Base-by-base conservation (phyloP, 2,329 filamentous ascomycete species). In the Dactylellina haptotyla region DNA sequence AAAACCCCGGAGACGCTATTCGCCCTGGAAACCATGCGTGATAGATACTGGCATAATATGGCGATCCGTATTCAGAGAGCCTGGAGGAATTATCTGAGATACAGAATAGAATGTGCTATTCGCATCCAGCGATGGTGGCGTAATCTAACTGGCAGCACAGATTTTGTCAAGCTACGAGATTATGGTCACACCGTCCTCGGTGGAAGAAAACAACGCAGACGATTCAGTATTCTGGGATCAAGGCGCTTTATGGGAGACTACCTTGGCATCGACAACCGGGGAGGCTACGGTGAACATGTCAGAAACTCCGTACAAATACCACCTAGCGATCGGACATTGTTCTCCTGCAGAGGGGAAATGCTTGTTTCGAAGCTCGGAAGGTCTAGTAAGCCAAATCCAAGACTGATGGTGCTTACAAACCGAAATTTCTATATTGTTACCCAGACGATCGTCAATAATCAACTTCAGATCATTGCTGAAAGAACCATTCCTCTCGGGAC, bases 41-140 rank as follows among this genome's bases (percentile, higher is more conserved):
- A 99, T 80, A 87, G 92, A 65, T 99, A 95, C 95, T 67, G 95
- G 95, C 82, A 99, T 98, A 96, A 77, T 74, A 77, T 72, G 76
- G 59, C 65, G 18, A 93, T 77, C 96, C 93, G 78, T 95, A 96
- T 16, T 91, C 96, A 78, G 91, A 99, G 88, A 98, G 99, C 69
- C 94, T 99, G 82, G 99, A 99, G 88, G 98, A 99, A 80, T 83
- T 99, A 69, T 90, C 89, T 76, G 92, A 92, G 80, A 97, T 96
- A 82, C 97, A 96, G 83, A 97, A 97, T 82, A 89, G 95, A 70
- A 90, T 90, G 78, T 91, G 90, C 79, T 98, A 96, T 80, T 85
- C 98, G 45, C 91, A 95, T 76, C 92, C 93, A 64, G 88, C 93
- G 57, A 86, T 93, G 97, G 84, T 99, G 93, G 93, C 87, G 94